Evolutionary conservation across 352 stramenopile species (phyloP), one percentile per base, ranked within the genome.

Genomic region (Peronospora tabacina): DNA sequence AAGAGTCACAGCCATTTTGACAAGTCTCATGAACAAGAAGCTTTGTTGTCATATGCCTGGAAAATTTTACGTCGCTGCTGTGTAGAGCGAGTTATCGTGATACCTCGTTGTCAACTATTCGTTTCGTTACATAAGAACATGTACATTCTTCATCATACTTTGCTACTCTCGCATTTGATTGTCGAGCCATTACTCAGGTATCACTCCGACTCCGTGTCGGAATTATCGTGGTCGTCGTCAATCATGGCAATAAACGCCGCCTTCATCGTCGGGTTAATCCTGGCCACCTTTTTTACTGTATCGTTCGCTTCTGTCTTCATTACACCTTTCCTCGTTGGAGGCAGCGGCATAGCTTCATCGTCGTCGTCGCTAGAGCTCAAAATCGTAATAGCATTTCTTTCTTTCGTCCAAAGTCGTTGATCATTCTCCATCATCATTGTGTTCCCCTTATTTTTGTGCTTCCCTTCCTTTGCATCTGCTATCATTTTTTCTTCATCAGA

Each of bases 21-120:
- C 7, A 85, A 85, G 15, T 84, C 87, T 19, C n/a, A 96, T 84
- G 13, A 96, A 96, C 70, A 96, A 96, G 62, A 96, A 96, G 51
- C 82, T 96, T 38, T 72, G 87, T 1, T 79, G 87, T 24, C 85
- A 96, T 54, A 46, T 95, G 30, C 82, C 84, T 8, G 59, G 9
- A 30, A 10, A 2, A 4, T 1, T 8, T 8, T 8, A 32, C 5
- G 28, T 3, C 7, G 28, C 28, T 32, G 10, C 28, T 8, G 9
- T 32, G 3, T 32, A 32, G 10, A 32, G 28, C 28, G 11, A 12
- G 12, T 32, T 32, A 12, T 32, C 10, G 3, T 32, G 28, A 9
- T 32, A 12, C 7, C 7, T 32, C 7, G 28, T 32, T 12, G 7
- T 32, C 28, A 32, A 12, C 7, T 32, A 32, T 32, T 12, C 28